These are phyloP conservation scores for Cryptococcus hybrid DNA, from an alignment of 1,284 basidiomycete species.

Conservation along the genomic window DNA sequence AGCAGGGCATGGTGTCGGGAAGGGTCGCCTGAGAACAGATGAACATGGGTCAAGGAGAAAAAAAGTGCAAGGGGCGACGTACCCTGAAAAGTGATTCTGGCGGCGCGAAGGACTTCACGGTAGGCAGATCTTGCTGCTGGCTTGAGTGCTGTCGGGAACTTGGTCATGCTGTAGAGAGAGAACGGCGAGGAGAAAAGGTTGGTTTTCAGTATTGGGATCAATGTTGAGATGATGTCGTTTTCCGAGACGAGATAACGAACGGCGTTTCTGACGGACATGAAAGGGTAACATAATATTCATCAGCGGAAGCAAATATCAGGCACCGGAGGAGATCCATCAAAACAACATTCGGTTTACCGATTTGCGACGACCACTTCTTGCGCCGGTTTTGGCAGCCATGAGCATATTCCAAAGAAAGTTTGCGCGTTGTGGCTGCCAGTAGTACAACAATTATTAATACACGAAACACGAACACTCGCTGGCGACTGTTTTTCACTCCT, in stretches of 20 bases:
- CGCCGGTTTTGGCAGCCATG: too few relatives aligned
- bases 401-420: too few relatives aligned
- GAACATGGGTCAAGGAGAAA: slow-evolving; percentile 92
- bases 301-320: background rate
- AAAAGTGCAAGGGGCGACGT: slow-evolving; percentile 3
- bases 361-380: too few relatives aligned
- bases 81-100: slow-evolving; percentile 46
- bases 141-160: slow-evolving; percentile 31
- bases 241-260: background rate
- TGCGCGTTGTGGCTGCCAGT: too few relatives aligned
- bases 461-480: too few relatives aligned
- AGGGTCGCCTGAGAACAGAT: slow-evolving; percentile 77
- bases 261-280: too few relatives aligned
- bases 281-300: background rate
- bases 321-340: background rate
- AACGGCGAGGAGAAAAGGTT: slow-evolving; percentile 70
- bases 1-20: slow-evolving; percentile 30
- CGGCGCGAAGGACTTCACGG: slow-evolving; percentile 38
- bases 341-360: background rate
- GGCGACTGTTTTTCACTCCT: too few relatives aligned
- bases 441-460: too few relatives aligned
- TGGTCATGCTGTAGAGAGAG: too few relatives aligned
- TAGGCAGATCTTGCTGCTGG: slow-evolving; percentile 44
- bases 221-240: too few relatives aligned
- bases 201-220: too few relatives aligned